Conservation (phyloP, 345 rosid genomes). For the Aegle marmelos region DNA sequence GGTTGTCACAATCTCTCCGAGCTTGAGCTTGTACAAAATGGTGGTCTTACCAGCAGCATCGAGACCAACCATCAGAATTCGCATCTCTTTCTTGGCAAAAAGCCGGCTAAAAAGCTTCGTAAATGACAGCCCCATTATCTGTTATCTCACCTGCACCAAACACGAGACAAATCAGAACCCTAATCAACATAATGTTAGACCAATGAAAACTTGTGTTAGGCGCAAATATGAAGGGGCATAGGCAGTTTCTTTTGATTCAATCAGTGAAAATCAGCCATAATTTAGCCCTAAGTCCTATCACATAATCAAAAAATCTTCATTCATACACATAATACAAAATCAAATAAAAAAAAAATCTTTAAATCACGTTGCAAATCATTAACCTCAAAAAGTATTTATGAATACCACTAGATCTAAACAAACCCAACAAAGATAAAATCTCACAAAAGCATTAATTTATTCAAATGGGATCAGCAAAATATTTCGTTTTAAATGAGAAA, state of each 20-base stretch:
- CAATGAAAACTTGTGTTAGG: too few relatives aligned
- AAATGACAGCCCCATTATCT: constrained; percentile 61
- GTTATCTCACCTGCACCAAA: constrained; percentile 8
- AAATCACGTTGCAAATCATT: background rate
- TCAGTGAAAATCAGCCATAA: too few relatives aligned
- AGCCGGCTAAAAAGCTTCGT: constrained; percentile 62
- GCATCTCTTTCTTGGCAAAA: constrained; percentile 49
- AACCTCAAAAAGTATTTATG: background rate
- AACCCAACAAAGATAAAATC: background rate
- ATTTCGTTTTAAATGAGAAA: background rate
- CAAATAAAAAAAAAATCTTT: background rate
- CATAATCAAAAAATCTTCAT: background rate
- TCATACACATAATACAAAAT: background rate
- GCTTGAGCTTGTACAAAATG: constrained; percentile 66
- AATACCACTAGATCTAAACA: background rate
- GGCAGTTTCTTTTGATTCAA: too few relatives aligned
- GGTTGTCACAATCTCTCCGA: constrained; percentile 72
- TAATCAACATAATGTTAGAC: background rate
- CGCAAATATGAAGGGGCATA: too few relatives aligned
- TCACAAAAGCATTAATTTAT: background rate
- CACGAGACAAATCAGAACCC: background rate
- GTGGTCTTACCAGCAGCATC: constrained; percentile 61
- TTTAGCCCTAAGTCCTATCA: too few relatives aligned
- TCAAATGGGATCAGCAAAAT: background rate
- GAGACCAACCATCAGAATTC: constrained; percentile 38